Evolutionary conservation across 805 yeast genomes (phyloP).

Genomic region (Candida chauliodis): DNA sequence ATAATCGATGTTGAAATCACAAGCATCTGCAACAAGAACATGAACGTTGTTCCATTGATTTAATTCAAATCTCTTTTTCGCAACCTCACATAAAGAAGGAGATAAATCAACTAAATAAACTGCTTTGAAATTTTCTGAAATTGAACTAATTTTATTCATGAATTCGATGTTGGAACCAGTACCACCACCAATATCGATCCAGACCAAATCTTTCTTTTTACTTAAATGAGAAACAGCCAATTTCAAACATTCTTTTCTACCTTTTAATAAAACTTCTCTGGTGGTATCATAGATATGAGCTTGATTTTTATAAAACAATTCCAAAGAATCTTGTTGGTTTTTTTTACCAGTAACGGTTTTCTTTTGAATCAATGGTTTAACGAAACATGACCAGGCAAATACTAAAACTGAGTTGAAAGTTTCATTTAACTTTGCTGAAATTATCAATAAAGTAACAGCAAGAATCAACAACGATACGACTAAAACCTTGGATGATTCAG

Average conservation of each 20-base stretch:
- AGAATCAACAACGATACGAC: constrained; percentile 16
- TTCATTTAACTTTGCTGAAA: constrained; percentile 18
- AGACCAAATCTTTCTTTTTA: constrained; percentile 46
- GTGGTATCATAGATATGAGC: constrained; percentile 76
- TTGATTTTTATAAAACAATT: constrained; percentile 70
- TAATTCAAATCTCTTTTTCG: constrained; percentile 50
- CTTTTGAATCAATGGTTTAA: constrained; percentile 43
- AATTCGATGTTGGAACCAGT: constrained; percentile 79
- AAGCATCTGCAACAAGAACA: constrained; percentile 71
- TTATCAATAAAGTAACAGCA: constrained; percentile 14
- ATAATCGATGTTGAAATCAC: constrained; percentile 53
- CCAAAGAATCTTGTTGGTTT: constrained; percentile 58
- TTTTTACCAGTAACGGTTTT: constrained; percentile 13
- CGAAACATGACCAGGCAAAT: constrained; percentile 50
- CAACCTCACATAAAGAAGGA: constrained; percentile 73
- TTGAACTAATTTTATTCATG: constrained; percentile 56
- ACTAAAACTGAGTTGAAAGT: constrained; percentile 24
- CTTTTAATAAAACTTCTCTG: constrained; percentile 61
- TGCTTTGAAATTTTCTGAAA: constrained; percentile 52
- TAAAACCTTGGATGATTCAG: constrained; percentile 15
- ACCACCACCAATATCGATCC: constrained; percentile 86
- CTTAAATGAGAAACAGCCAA: constrained; percentile 56
- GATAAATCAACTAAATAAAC: constrained; percentile 73
- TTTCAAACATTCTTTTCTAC: constrained; percentile 61
- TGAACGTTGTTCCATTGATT: constrained; percentile 54